Evolutionary conservation across 768 basidiomycete genomes (phyloP), one percentile per base, ranked within the genome.

Genomic region (Tylopilus vinaceipallidus): DNA sequence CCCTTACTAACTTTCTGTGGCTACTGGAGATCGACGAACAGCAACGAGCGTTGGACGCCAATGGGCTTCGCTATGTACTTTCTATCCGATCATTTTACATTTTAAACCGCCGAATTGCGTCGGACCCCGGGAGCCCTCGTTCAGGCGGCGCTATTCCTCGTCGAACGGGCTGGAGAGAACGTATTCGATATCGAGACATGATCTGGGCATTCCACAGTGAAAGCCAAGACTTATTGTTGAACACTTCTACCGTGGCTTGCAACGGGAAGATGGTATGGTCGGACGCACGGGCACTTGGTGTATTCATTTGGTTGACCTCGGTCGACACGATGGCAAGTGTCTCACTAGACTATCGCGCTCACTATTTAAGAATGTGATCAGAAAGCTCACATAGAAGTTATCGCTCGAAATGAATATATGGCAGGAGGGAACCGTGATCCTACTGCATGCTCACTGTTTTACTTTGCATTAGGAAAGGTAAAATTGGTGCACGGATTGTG

Each of bases 121-220:
- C 82, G 11, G 68, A 71, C 36, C 67, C 70, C 14, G 75, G 70
- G 40, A 76, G 77, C 38, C 78, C 79, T 30, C 63, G 67, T 20
- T 77, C 78, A 8, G 72, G 67, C 2, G 73, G 65, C 29, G 55
- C 66, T 2, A 63, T 73, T 13, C 73, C 73, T n/a, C 71, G 72
- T 30, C 71, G 70, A 54, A 77, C 80, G 34, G 82, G 78, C 24
- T 76, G 81, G 58, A 73, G 91, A 58, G 83, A 86, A 61, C 79
- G 91, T n/a, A 75, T 95, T 40, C 82, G 91, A 19, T 94, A 88
- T 67, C 83, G 97, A 29, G 95, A 99, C 66, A 91, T 98, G 73
- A 77, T 98, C 23, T 99, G 95, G 95, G 95, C 95, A 0, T 95
- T 88, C 64, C 89, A 97, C 59, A 97, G 94, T 62, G 93, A 97